Evolutionary conservation across 305 asterid genomes (phyloP).

Genomic region (Coffea humblotiana): DNA sequence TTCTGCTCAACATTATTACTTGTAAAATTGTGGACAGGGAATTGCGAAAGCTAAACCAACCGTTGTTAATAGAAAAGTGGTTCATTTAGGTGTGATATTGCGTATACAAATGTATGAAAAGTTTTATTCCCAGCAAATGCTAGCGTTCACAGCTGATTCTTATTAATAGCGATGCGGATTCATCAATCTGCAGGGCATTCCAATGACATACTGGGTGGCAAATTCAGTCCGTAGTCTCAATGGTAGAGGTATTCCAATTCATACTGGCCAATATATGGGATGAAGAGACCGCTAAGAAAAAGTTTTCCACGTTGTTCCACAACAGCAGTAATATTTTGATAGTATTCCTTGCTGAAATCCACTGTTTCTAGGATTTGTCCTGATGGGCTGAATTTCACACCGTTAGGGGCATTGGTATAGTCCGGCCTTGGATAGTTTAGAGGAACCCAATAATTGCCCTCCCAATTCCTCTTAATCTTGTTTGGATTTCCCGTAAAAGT

Average conservation of each 20-base stretch:
- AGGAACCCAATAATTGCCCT: constrained; percentile 12
- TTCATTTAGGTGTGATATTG: no score
- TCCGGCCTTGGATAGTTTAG: background rate
- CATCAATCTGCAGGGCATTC: no score
- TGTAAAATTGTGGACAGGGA: no score
- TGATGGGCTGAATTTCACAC: background rate
- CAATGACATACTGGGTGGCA: no score
- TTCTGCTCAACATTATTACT: no score
- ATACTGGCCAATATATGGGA: background rate
- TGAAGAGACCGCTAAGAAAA: background rate
- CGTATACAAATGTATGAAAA: no score
- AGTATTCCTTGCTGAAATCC: constrained; percentile 2
- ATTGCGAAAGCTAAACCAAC: no score
- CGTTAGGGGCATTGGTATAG: background rate
- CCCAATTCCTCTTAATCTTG: constrained; percentile 11
- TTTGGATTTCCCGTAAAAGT: background rate
- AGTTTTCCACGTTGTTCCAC: background rate
- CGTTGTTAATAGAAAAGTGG: no score
- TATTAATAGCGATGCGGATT: no score
- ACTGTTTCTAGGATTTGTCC: background rate
- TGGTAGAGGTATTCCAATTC: background rate
- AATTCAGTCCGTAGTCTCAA: no score
- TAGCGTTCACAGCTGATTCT: no score
- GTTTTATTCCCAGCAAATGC: no score
- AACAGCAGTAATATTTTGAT: background rate